Evolutionary conservation across 2,329 filamentous ascomycete genomes (phyloP), one percentile per base, ranked within the genome.

Genomic region (Fusarium napiforme): DNA sequence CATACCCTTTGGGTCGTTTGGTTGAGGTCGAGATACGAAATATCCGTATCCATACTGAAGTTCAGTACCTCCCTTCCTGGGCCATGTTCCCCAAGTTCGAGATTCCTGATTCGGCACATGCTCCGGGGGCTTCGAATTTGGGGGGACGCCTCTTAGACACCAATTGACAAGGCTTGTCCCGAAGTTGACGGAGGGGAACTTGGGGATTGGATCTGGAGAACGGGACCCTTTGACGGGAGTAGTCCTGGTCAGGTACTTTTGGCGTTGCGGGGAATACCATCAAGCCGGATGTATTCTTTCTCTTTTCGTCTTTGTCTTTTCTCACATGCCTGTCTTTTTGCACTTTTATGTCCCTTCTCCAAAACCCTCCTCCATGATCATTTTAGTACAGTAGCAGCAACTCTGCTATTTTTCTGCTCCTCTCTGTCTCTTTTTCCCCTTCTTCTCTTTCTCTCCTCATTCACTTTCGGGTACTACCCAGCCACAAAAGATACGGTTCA

Each of bases 301-400:
- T 46, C 60, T 32, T 50, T 52, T 49, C 40, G 21, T 60, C 58
- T 39, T 39, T 45, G 26, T 60, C 58, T 39, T 39, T 45, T 53
- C 74, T 77, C 75, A 75, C 75, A 78, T 78, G 74, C 67, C 63
- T 66, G 63, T 55, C 64, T 64, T 69, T 69, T 68, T 68, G 28
- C 67, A 65, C 45, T 66, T 72, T 67, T 36, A 55, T 28, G 34
- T 40, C 34, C 39, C 36, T 64, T 55, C 50, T 49, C 49, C 45
- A 50, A 46, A 62, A 40, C 37, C 49, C 8, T 57, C 32, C 19
- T 57, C 32, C 11, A 21, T 37, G 37, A 40, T 26, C 50, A 39
- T n/a, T 55, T 55, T 40, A 55, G 50, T 52, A 30, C 30, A 53
- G 34, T 47, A 64, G 36, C 65, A 63, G 58, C 46, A 66, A 55